Evolutionary conservation across 1,284 basidiomycete species (phyloP).

Genomic region (Entoloma clypeatum): DNA sequence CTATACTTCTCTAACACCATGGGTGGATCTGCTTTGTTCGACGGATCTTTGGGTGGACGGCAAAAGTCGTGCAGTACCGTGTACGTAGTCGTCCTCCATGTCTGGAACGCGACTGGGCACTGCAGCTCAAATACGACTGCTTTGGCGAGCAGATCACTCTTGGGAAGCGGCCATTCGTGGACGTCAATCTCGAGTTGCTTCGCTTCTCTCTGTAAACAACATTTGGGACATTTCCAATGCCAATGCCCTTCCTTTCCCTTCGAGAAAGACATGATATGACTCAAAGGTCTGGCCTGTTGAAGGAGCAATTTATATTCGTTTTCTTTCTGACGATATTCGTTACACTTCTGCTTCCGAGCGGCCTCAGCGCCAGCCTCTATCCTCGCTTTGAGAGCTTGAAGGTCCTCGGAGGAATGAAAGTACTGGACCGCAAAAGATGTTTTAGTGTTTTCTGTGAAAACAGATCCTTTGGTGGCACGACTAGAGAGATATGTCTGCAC

Average conservation of each 20-base stretch:
- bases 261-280: slow-evolving; percentile 6
- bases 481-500: slow-evolving; percentile 30
- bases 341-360: slow-evolving; percentile 17
- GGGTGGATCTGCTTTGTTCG: neutral
- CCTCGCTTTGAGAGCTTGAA: slow-evolving; percentile 21
- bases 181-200: slow-evolving; percentile 30
- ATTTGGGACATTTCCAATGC: slow-evolving; percentile 26
- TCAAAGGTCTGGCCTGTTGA: slow-evolving; percentile 2
- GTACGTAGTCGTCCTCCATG: slow-evolving; percentile 44
- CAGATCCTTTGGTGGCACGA: slow-evolving; percentile 16
- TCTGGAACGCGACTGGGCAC: slow-evolving; percentile 35
- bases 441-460: slow-evolving; percentile 16
- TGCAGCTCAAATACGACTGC: slow-evolving; percentile 43
- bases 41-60: neutral
- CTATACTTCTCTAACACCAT: slow-evolving; percentile 6
- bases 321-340: slow-evolving; percentile 23
- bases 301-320: slow-evolving; percentile 18
- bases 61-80: slow-evolving; percentile 33
- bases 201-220: slow-evolving; percentile 24
- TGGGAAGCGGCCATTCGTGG: slow-evolving; percentile 50
- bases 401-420: slow-evolving; percentile 19
- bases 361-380: slow-evolving; percentile 27
- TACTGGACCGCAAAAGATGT: slow-evolving; percentile 29
- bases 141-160: slow-evolving; percentile 19
- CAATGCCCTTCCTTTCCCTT: neutral